Conservation (phyloP, 1,139 yeast species). For the Blastobotrys ciferrii region DNA sequence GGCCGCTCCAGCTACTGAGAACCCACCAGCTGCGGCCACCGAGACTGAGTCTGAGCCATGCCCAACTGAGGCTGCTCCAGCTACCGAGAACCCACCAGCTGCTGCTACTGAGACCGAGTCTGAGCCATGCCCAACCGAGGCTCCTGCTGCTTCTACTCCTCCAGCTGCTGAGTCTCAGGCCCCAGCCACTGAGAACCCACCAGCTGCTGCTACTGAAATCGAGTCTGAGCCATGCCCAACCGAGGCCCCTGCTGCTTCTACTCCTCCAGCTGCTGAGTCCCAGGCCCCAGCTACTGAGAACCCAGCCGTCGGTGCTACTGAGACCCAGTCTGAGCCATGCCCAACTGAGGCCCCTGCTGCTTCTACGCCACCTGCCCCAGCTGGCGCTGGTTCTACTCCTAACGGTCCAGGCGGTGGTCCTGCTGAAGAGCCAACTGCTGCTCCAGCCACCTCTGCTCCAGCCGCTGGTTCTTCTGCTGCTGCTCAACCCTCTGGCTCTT, state of each 20-base stretch:
- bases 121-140: too few species aligned
- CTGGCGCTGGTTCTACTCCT: neutral
- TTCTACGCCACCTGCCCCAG: neutral
- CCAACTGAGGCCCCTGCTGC: too few species aligned
- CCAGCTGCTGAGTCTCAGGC: too few species aligned
- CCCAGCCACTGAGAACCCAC: neutral
- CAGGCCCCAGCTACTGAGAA: neutral
- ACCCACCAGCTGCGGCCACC: neutral
- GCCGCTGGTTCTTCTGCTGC: too few species aligned
- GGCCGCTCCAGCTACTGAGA: neutral
- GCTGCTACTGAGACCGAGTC: neutral
- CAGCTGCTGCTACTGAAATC: neutral
- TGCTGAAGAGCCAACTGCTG: slow-evolving; percentile 5
- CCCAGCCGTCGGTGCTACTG: neutral
- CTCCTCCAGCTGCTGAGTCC: neutral
- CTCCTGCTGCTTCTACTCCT: neutral
- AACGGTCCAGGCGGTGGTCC: too few species aligned
- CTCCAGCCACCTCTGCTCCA: slow-evolving; percentile 1
- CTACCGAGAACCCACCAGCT: neutral
- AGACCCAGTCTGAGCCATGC: neutral
- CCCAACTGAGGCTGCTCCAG: neutral
- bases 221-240: neutral
- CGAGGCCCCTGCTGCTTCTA: neutral
- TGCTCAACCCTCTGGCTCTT: too few species aligned
- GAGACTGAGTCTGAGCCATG: neutral